Evolutionary conservation across 78 protist species (phyloP), one percentile per base, ranked within the genome.

Genomic region (Chrysochromulina parva): DNA sequence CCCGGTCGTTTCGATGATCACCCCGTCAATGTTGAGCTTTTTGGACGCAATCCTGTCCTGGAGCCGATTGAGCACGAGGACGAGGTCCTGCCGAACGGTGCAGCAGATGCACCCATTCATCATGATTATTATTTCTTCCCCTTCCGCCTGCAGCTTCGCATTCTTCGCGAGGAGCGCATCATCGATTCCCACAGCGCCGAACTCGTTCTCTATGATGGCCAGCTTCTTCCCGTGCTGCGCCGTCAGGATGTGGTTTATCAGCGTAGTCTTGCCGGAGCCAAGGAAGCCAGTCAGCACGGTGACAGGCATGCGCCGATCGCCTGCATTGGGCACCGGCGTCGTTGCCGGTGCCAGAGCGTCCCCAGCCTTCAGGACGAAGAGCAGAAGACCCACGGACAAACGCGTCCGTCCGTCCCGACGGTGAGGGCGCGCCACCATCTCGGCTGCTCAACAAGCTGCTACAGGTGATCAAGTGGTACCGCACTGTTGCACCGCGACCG

Each of bases 261-360:
- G 88, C 22, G 92, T 90, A 13, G 92, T 90, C 92, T 90, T 90
- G 52, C 92, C 92, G 80, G 65, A 19, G n/a, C 92, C 92, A 9
- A 90, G 81, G 57, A 80, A 90, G 80, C 92, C 92, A 3, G 92
- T 90, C 22, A 90, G 65, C 2, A 90, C 80, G 9, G 92, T 89
- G 47, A 89, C 78, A 0, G 92, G 92, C 47, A 85, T n/a, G n/a
- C n/a, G n/a, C n/a, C n/a, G n/a, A n/a, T n/a, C n/a, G n/a, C n/a
- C n/a, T n/a, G n/a, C n/a, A n/a, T n/a, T n/a, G n/a, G n/a, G n/a
- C n/a, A n/a, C n/a, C n/a, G n/a, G n/a, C n/a, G n/a, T n/a, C n/a
- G n/a, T n/a, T n/a, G n/a, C n/a, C n/a, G n/a, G n/a, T n/a, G n/a
- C n/a, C n/a, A n/a, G n/a, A n/a, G n/a, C n/a, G n/a, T n/a, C n/a